Evolutionary conservation across 257 asterid species (phyloP).

Genomic region (Voacanga thouarsii): DNA sequence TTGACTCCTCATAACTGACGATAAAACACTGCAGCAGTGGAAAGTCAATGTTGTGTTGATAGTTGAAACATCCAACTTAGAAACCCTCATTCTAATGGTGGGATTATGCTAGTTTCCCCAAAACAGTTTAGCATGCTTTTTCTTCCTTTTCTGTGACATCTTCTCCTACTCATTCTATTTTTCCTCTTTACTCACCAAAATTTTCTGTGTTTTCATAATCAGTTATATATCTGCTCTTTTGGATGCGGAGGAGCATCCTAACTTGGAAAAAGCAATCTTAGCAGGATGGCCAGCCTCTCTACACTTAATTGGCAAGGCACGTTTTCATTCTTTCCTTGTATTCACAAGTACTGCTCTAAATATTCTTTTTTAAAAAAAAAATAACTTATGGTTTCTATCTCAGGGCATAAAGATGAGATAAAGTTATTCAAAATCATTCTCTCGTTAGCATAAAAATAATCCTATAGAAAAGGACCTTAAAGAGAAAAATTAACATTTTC

Average conservation of each 20-base stretch:
- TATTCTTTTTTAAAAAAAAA: not conserved
- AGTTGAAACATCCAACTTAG: not conserved
- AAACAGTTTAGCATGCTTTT: not conserved
- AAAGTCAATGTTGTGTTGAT: not conserved
- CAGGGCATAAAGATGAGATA: not conserved
- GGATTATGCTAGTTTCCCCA: not conserved
- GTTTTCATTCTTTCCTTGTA: not conserved
- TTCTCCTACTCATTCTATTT: constrained; percentile 10
- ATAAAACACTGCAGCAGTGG: not conserved
- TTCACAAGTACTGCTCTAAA: not conserved
- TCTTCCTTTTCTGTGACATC: not conserved
- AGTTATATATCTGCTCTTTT: constrained; percentile 90
- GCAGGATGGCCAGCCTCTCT: constrained; percentile 96
- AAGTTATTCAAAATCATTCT: not conserved
- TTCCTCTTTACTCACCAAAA: not conserved
- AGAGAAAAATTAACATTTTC: not conserved
- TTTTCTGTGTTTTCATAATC: constrained; percentile 26
- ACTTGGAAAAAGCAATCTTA: constrained; percentile 60
- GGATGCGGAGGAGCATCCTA: constrained; percentile 58
- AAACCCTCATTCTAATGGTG: not conserved
- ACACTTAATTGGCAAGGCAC: constrained; percentile 97
- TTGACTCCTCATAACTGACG: no score
- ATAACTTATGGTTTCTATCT: not conserved
- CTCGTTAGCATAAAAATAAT: not conserved
- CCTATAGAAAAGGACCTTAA: not conserved